phyloP scores from a whole-genome alignment of 768 basidiomycete genomes.

The Mycena polygramma region DNA sequence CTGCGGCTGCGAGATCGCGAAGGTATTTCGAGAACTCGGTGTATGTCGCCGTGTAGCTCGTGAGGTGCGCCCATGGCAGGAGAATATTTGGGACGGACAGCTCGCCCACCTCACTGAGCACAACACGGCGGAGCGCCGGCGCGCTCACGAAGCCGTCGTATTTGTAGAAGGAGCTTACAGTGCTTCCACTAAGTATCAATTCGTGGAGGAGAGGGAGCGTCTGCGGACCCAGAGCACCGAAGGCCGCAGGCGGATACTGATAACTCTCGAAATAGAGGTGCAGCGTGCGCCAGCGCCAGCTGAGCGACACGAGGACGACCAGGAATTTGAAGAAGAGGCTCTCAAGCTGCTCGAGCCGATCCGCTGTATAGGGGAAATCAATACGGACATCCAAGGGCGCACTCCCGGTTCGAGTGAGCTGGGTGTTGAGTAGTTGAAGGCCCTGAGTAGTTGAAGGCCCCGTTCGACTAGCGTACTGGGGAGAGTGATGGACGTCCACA shows the following conservation, averaged over 20 bases:
- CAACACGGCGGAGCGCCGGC: neutral
- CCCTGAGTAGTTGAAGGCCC: too few relatives aligned
- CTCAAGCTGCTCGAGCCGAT: neutral
- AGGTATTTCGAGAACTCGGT: neutral
- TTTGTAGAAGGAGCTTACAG: too few relatives aligned
- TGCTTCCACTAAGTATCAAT: neutral
- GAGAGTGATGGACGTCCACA: slow-evolving; percentile 2
- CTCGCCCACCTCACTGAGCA: neutral
- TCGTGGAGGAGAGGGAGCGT: neutral
- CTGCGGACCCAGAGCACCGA: neutral
- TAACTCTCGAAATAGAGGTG: too few relatives aligned
- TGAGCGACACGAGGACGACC: neutral
- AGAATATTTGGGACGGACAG: neutral
- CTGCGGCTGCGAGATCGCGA: neutral
- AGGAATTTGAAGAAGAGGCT: too few relatives aligned
- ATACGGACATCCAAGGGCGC: neutral
- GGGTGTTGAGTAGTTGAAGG: neutral
- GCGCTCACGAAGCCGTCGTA: neutral
- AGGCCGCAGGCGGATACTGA: too few relatives aligned
- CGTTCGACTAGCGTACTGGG: neutral
- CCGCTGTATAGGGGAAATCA: neutral
- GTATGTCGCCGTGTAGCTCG: slow-evolving; percentile 9
- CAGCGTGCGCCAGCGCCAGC: too few relatives aligned
- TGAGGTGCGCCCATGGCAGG: slow-evolving; percentile 10
- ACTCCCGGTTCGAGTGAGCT: neutral